Base-by-base conservation (phyloP, 352 stramenopile species). In the Phytophthora tubulina region DNA sequence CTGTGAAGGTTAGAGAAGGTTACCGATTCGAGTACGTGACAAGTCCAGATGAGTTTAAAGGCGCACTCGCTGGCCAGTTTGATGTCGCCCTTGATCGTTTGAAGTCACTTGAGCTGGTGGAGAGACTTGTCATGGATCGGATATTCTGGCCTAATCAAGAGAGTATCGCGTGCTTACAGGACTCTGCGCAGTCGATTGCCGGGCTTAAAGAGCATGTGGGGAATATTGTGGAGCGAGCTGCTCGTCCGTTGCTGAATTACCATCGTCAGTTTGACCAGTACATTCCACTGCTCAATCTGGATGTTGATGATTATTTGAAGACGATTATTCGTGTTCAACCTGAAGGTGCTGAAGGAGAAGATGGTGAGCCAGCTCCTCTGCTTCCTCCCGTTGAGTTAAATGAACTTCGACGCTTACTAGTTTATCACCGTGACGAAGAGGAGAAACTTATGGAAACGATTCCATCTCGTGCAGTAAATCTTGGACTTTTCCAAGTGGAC, bases 111-210 rank as follows among this genome's bases (percentile, higher is more conserved):
- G 85, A 96, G 38, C 78, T 96, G 4, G 90, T 99, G 5, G 96
- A 99, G 63, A 78, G 93, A 13, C 71, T 97, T 1, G 95, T 99
- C 30, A 98, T 99, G 96, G 90, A 98, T 63, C 88, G 89, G 6
- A 92, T 99, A 3, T 98, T 98, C 57, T 99, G 96, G 96, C 89
- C 90, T 2, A 94, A 97, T 38, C 92, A 98, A 69, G 93, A 97
- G 31, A 89, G 92, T 45, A 96, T 99, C 31, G 77, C 78, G n/a
- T 94, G 82, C 27, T 77, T 98, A 2, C 83, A 96, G 55, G 77
- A 81, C 39, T 85, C 70, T 27, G 85, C 85, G 6, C 70, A 86
- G 15, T 94, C 92, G 61, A 84, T 97, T 6, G 44, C 63, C 8
- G 51, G 67, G 0, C 67, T 97, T 0, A 81, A 86, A 44, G 60